Conservation (phyloP, 495 filamentous ascomycete genomes). For the Lasiosphaeria miniovina region DNA sequence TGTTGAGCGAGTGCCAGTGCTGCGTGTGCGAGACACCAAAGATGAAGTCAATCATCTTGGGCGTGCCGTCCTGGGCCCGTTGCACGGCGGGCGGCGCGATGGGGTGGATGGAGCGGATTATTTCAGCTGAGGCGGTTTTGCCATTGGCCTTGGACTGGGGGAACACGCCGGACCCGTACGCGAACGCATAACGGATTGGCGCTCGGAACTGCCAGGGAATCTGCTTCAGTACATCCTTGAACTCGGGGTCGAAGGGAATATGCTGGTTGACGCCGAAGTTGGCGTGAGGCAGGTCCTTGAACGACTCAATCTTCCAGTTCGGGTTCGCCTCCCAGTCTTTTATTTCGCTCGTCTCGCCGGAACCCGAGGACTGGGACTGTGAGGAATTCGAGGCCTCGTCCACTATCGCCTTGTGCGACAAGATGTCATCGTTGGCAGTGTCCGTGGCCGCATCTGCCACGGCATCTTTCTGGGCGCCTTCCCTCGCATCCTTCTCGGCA, state of each 20-base stretch:
- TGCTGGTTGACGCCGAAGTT: slow-evolving; percentile 95
- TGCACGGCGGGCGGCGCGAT: slow-evolving; percentile 72
- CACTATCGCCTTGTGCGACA: slow-evolving; percentile 22
- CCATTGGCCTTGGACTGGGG: slow-evolving; percentile 60
- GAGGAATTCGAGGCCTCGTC: slow-evolving; percentile 28
- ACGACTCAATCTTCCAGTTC: slow-evolving; percentile 68
- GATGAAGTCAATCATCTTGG: slow-evolving; percentile 98
- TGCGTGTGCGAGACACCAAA: slow-evolving; percentile 93
- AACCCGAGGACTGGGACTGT: slow-evolving; percentile 33
- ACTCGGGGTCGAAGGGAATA: slow-evolving; percentile 88
- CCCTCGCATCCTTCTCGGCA: slow-evolving; percentile 18
- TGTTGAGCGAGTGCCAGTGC: slow-evolving; percentile 94
- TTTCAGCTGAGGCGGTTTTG: slow-evolving; percentile 46
- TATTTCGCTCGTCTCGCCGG: slow-evolving; percentile 31
- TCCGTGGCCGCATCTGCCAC: slow-evolving; percentile 24
- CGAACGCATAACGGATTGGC: slow-evolving; percentile 92
- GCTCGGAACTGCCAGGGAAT: slow-evolving; percentile 92
- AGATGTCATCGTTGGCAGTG: slow-evolving; percentile 22
- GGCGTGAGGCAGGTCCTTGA: slow-evolving; percentile 80
- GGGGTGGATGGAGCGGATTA: slow-evolving; percentile 64
- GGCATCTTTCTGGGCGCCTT: slow-evolving; percentile 22
- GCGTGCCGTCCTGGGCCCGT: slow-evolving; percentile 76
- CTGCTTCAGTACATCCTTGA: slow-evolving; percentile 83
- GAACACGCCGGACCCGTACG: slow-evolving; percentile 96
- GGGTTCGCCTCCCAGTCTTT: slow-evolving; percentile 77